Evolutionary conservation across 441 rosid genomes (phyloP).

Genomic region (Rhodomyrtus psidioides): DNA sequence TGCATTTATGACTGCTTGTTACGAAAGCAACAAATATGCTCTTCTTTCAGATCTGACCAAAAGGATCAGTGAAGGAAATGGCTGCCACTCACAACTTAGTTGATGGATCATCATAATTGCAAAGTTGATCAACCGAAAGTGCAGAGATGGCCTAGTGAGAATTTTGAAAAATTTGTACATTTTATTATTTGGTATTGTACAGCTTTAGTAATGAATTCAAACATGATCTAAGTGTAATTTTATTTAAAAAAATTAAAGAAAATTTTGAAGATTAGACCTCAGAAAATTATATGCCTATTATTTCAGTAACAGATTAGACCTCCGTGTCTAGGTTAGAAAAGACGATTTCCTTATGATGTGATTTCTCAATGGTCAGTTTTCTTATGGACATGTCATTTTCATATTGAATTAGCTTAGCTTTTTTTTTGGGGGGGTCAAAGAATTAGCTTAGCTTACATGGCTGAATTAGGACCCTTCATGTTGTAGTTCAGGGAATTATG

Average conservation of each 20-base stretch:
- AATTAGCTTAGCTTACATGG: background rate
- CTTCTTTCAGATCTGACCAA: conserved; percentile 61
- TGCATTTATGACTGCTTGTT: conserved; percentile 73
- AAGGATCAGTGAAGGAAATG: conserved; percentile 45
- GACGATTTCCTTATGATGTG: background rate
- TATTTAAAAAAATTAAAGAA: background rate
- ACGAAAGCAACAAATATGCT: conserved; percentile 62
- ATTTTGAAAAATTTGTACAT: background rate
- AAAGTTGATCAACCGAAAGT: background rate
- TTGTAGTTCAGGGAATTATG: background rate
- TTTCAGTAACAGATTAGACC: background rate
- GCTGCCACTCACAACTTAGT: conserved; percentile 15
- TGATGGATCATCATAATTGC: background rate
- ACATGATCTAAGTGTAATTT: background rate
- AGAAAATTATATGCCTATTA: background rate
- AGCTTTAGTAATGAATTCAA: background rate
- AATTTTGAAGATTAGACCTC: background rate
- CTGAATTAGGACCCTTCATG: background rate
- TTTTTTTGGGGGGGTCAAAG: too few relatives aligned
- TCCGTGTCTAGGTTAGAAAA: background rate
- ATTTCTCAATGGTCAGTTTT: background rate
- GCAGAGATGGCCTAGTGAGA: background rate
- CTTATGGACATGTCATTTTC: background rate
- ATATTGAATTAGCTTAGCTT: background rate
- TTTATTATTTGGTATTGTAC: background rate